Evolutionary conservation across 176 grass and related monocot species (phyloP).

Genomic region (Coix lacrymajobi): DNA sequence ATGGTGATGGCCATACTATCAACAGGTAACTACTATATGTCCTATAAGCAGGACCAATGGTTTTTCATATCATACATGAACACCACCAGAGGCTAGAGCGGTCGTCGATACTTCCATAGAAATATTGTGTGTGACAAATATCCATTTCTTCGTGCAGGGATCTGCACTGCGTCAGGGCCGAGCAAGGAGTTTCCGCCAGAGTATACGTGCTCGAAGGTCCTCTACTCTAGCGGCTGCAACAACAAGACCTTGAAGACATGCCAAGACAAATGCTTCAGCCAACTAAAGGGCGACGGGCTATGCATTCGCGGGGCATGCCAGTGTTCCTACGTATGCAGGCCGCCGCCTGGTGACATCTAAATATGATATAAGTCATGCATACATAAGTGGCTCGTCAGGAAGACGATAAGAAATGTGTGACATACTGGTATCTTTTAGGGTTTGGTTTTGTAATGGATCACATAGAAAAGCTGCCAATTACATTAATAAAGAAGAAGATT

Average conservation of each 20-base stretch:
- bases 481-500: not conserved
- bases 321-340: not conserved
- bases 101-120: not conserved
- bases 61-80: not conserved
- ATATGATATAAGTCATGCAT: not conserved
- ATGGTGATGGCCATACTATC: not conserved
- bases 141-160: not conserved
- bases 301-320: not conserved
- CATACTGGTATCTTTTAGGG: not conserved
- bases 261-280: not conserved
- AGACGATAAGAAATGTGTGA: not conserved
- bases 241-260: not conserved
- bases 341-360: not conserved
- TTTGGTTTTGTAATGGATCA: not conserved
- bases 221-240: not conserved
- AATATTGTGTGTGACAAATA: not conserved
- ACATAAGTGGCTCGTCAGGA: not conserved
- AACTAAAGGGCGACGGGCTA: not conserved
- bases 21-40: not conserved
- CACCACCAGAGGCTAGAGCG: no score
- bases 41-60: not conserved
- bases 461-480: not conserved
- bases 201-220: not conserved
- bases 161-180: not conserved
- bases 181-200: not conserved